Percentiles rank a stretch among this genome's conserved stretches.
These are phyloP conservation scores for Backusella morwellensis DNA, from an alignment of 192 early-diverging fungal genomes.

Conservation along the genomic window DNA sequence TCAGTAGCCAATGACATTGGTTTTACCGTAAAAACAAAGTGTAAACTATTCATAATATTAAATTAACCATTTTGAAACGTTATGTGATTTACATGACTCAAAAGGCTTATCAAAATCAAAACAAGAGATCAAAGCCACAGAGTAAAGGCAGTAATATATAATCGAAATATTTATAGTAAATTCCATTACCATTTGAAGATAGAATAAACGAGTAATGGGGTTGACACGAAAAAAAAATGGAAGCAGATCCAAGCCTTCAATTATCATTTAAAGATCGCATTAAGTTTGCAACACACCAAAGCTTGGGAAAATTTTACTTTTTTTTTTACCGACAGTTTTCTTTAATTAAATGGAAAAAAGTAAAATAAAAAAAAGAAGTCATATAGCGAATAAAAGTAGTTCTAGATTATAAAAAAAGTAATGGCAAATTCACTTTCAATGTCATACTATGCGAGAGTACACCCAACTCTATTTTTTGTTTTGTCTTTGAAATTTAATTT, in stretches of 20 bases:
- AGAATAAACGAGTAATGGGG: not conserved
- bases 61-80: not conserved
- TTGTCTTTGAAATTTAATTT: constrained; percentile 45
- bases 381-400: not conserved
- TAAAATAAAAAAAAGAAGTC: not conserved
- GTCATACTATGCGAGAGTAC: not conserved
- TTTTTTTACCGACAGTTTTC: too few relatives aligned
- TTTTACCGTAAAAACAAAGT: not conserved
- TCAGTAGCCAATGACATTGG: not conserved
- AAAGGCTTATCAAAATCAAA: not conserved
- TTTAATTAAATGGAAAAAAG: not conserved
- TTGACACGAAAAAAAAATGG: not conserved
- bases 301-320: not conserved
- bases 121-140: not conserved
- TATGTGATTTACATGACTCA: not conserved
- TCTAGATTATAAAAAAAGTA: not conserved
- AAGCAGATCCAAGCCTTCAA: too few relatives aligned
- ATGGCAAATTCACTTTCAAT: not conserved
- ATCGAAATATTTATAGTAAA: not conserved
- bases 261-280: not conserved
- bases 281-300: not conserved
- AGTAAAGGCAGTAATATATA: not conserved
- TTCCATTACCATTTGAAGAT: not conserved
- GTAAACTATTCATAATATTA: not conserved
- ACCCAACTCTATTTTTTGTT: not conserved